Evolutionary conservation across 2,329 filamentous ascomycete genomes (phyloP).

Genomic region (Cladosporium halotolerans): DNA sequence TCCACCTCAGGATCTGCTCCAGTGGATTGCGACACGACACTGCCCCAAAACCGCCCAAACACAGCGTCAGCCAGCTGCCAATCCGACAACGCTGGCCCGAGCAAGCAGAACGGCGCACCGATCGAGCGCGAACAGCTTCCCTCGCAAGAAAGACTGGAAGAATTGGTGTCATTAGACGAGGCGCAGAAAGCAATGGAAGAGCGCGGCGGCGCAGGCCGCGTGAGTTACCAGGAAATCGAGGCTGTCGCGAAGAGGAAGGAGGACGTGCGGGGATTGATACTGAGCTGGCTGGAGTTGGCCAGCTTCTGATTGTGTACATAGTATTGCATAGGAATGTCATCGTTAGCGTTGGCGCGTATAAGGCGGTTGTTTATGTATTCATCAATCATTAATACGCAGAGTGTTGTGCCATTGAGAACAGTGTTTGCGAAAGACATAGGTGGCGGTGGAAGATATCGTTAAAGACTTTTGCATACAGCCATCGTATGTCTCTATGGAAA

Average conservation of each 20-base stretch:
- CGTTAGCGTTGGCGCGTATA: neutral
- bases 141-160: conserved; percentile 35
- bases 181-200: conserved; percentile 62
- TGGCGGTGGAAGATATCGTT: no score
- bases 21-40: neutral
- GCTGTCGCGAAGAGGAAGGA: conserved; percentile 59
- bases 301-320: conserved; percentile 3
- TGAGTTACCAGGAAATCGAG: conserved; percentile 76
- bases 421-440: no score
- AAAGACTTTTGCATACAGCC: no score
- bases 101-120: neutral
- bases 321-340: neutral
- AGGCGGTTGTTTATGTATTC: no score
- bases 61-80: neutral
- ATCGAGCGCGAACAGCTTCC: neutral
- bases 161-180: conserved; percentile 49
- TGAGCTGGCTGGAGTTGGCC: conserved; percentile 83
- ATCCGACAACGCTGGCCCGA: neutral
- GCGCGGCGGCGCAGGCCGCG: conserved; percentile 70
- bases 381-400: no score
- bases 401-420: no score
- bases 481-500: no score
- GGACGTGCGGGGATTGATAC: conserved; percentile 69
- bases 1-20: conserved; percentile 6
- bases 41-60: neutral